Evolutionary conservation across 2,329 filamentous ascomycete species (phyloP).

Genomic region (Alternaria sp.): DNA sequence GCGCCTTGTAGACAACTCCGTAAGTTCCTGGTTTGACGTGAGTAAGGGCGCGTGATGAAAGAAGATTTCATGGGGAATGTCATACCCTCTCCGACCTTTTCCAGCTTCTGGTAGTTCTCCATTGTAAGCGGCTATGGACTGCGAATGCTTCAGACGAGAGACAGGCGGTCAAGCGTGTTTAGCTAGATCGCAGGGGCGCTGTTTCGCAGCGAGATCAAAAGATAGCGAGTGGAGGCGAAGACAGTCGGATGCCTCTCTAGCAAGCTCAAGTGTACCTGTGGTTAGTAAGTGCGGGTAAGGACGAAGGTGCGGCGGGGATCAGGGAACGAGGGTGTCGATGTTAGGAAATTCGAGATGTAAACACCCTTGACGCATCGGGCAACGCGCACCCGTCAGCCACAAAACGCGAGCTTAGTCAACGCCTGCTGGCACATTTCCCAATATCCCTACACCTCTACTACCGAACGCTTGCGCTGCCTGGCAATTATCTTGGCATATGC

Average conservation of each 20-base stretch:
- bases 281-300: slow-evolving; percentile 36
- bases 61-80: not conserved
- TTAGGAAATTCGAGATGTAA: slow-evolving; percentile 36
- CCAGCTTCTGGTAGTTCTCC: slow-evolving; percentile 97
- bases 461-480: too few relatives aligned
- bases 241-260: not conserved
- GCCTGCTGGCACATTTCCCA: slow-evolving; percentile 12
- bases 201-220: slow-evolving; percentile 7
- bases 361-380: slow-evolving; percentile 30
- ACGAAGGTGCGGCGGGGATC: slow-evolving; percentile 18
- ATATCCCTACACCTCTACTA: not conserved
- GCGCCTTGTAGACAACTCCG: slow-evolving; percentile 93
- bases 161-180: slow-evolving; percentile 31
- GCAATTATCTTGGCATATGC: too few relatives aligned
- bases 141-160: slow-evolving; percentile 23
- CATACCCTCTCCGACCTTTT: slow-evolving; percentile 93
- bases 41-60: slow-evolving; percentile 2
- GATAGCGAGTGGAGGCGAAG: not conserved
- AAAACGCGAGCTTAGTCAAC: slow-evolving; percentile 33
- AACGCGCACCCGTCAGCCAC: slow-evolving; percentile 30
- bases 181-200: not conserved
- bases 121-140: slow-evolving; percentile 58
- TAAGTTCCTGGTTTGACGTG: slow-evolving; percentile 75
- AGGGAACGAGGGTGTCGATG: slow-evolving; percentile 21
- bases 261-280: slow-evolving; percentile 25